phyloP scores from a whole-genome alignment of 2,329 filamentous ascomycete species.

The Exserohilum turcica region DNA sequence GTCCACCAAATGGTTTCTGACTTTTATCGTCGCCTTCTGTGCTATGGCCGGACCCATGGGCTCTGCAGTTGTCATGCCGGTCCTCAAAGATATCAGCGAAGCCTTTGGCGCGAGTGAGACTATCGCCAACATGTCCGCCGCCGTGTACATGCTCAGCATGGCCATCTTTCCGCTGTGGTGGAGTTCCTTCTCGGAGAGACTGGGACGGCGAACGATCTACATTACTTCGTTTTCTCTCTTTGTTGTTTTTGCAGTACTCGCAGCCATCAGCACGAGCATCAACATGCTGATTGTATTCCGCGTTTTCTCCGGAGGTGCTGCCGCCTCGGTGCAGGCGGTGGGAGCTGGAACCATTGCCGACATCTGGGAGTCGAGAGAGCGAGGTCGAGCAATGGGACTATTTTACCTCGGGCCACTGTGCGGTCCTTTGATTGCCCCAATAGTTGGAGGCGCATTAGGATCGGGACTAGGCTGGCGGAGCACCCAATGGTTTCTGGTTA shows the following conservation, averaged over 20 bases:
- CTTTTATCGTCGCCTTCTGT: slow-evolving; percentile 74
- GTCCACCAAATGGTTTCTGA: slow-evolving; percentile 83
- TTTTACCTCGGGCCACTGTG: slow-evolving; percentile 49
- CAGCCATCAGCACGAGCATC: slow-evolving; percentile 44
- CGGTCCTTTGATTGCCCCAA: slow-evolving; percentile 47
- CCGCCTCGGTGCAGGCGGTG: slow-evolving; percentile 47
- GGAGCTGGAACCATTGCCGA: slow-evolving; percentile 48
- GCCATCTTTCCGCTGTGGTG: slow-evolving; percentile 51
- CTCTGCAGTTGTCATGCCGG: slow-evolving; percentile 77
- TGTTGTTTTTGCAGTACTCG: slow-evolving; percentile 40
- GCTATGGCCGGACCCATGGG: slow-evolving; percentile 81
- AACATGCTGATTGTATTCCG: slow-evolving; percentile 47
- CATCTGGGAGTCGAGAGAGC: slow-evolving; percentile 46
- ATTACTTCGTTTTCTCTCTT: slow-evolving; percentile 44
- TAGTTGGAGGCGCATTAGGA: slow-evolving; percentile 46
- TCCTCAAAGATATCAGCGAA: slow-evolving; percentile 41
- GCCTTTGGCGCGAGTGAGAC: slow-evolving; percentile 40
- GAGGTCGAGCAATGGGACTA: slow-evolving; percentile 47
- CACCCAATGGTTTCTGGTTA: slow-evolving; percentile 49
- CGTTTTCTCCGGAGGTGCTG: slow-evolving; percentile 44
- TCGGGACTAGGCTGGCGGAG: slow-evolving; percentile 45
- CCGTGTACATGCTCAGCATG: slow-evolving; percentile 51
- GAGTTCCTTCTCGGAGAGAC: slow-evolving; percentile 46
- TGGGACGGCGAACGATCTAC: slow-evolving; percentile 46
- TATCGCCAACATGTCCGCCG: slow-evolving; percentile 48